Percentiles rank a stretch among this genome's conserved stretches.
Conservation (phyloP, 345 rosid genomes). For the Boechera retrofracta region DNA sequence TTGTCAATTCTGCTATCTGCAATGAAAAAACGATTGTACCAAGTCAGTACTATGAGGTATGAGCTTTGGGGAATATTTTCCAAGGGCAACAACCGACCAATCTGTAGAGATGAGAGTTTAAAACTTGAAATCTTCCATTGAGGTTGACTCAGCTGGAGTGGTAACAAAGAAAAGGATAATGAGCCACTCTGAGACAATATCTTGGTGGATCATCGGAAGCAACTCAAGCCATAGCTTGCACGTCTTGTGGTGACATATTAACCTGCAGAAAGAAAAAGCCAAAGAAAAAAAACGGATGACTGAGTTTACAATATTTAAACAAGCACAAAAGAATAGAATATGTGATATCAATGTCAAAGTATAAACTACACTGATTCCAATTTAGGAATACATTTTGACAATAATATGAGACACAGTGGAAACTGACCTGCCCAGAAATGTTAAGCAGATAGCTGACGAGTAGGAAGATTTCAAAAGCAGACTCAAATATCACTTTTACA, state of each 20-base stretch:
- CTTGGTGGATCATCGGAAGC: constrained; percentile 82
- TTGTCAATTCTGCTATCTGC: constrained; percentile 69
- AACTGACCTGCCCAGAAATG: constrained; percentile 79
- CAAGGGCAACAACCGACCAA: constrained; percentile 61
- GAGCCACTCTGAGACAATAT: constrained; percentile 83
- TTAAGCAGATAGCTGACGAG: constrained; percentile 77
- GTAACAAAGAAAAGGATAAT: constrained; percentile 69
- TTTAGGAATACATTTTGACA: constrained; percentile 23
- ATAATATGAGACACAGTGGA: constrained; percentile 21
- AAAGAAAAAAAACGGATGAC: constrained; percentile 12
- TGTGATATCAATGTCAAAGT: constrained; percentile 16
- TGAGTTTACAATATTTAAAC: constrained; percentile 5
- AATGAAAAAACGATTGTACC: constrained; percentile 31
- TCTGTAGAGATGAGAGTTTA: constrained; percentile 86
- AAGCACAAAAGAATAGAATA: constrained; percentile 4
- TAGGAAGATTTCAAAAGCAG: constrained; percentile 75
- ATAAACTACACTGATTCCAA: constrained; percentile 2
- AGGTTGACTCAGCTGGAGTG: constrained; percentile 74
- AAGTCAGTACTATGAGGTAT: constrained; percentile 21
- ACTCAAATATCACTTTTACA: constrained; percentile 87
- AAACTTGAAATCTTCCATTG: constrained; percentile 87
- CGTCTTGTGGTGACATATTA: constrained; percentile 67
- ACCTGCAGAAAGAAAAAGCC: constrained; percentile 55
- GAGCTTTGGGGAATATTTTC: constrained; percentile 14
- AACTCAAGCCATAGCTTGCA: constrained; percentile 80